phyloP scores from a whole-genome alignment of 2,329 filamentous ascomycete species.

The Trichoderma lentiforme region DNA sequence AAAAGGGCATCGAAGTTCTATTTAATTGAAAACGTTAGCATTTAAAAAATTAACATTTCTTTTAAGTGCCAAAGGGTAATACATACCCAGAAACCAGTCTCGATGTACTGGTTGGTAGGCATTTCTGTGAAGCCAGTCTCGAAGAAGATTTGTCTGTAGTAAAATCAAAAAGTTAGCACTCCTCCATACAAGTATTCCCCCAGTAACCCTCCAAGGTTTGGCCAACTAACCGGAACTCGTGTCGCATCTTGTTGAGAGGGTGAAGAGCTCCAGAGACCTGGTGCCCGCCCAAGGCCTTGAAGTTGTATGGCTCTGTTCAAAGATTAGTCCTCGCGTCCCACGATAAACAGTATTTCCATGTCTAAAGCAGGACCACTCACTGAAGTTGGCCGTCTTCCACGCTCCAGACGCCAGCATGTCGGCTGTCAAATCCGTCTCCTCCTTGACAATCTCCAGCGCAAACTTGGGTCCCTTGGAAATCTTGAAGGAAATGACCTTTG shows the following conservation, averaged over 20 bases:
- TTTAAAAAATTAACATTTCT: no score
- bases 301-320: conserved; percentile 59
- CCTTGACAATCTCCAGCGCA: conserved; percentile 81
- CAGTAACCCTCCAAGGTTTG: fast-evolving
- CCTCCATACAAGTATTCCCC: not conserved
- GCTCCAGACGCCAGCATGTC: conserved; percentile 86
- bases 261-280: conserved; percentile 61
- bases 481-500: conserved; percentile 82
- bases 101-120: conserved; percentile 89
- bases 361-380: conserved; percentile 39
- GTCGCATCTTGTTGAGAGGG: conserved; percentile 87
- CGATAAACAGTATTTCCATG: not conserved
- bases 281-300: conserved; percentile 66
- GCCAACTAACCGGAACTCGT: conserved; percentile 68
- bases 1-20: conserved; percentile 91
- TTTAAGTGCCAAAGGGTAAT: not conserved
- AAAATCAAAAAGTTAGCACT: not conserved
- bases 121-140: conserved; percentile 99
- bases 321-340: not conserved
- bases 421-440: conserved; percentile 90
- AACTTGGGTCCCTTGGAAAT: conserved; percentile 85
- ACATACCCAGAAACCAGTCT: conserved; percentile 83
- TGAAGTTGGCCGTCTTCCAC: conserved; percentile 92
- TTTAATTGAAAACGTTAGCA: not conserved
- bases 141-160: conserved; percentile 78